Evolutionary conservation across 2,329 filamentous ascomycete genomes (phyloP), one percentile per base, ranked within the genome.

Genomic region (Didymella pomorum): DNA sequence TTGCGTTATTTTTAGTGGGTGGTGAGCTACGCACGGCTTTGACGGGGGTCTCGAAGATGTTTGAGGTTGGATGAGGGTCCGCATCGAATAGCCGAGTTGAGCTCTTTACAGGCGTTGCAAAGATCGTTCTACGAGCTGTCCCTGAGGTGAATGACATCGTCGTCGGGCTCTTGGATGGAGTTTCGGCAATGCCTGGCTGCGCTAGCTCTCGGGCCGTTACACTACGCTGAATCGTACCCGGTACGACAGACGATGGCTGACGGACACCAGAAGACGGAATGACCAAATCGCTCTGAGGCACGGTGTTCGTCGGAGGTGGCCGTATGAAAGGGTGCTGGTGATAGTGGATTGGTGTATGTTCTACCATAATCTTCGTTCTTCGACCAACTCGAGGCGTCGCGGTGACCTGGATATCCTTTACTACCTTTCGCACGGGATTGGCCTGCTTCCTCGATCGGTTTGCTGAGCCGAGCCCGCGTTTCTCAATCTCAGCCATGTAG

Each of bases 401-500:
- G 39, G 75, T 71, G 14, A 82, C 77, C 62, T 78, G 73, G 14
- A 78, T 71, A 47, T 72, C 73, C 64, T 71, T 73, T 42, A 67
- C 53, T 0, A 67, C 58, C 62, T 72, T 76, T 48, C 70, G 61
- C 29, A 69, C 63, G 20, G 71, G 54, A 31, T 65, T 70, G n/a
- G 64, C 49, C 45, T 69, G 63, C 62, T 76, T 76, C 39, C 68
- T 65, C 7, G 68, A 65, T 52, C 69, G 70, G 56, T 67, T 71
- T 23, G 68, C 47, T 44, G 64, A 47, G 18, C 63, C 62, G 25
- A 71, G 56, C 29, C 67, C 64, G 28, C 87, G 84, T 66, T 84
- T 84, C 71, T 92, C 89, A 4, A 86, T 84, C 25, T 86, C 88
- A 63, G 91, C 89, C 3, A 84, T 86, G 56, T 90, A 81, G 35